phyloP scores from a whole-genome alignment of 2,329 filamentous ascomycete genomes.

The Ascochyta clinopodiicola region DNA sequence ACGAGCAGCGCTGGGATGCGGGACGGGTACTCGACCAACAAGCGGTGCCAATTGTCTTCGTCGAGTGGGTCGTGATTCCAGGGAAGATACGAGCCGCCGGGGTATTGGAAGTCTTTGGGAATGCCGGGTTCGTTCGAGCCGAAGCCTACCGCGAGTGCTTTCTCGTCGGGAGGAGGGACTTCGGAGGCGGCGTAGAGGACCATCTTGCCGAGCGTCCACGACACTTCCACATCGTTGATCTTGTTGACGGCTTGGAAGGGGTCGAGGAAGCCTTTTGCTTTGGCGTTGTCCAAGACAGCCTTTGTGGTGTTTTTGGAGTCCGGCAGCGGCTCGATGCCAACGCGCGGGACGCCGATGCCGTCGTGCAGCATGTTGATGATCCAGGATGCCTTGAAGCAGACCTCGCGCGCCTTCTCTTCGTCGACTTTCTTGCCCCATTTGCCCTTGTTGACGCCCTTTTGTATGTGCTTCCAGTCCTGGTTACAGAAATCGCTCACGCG shows the following conservation, averaged over 20 bases:
- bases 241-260: conserved; percentile 94
- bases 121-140: conserved; percentile 78
- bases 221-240: conserved; percentile 88
- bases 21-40: conserved; percentile 70
- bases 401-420: conserved; percentile 76
- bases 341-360: conserved; percentile 88
- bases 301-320: conserved; percentile 73
- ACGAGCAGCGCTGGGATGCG: conserved; percentile 77
- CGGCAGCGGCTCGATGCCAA: conserved; percentile 73
- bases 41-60: conserved; percentile 60
- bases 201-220: conserved; percentile 97
- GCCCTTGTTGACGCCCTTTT: conserved; percentile 66
- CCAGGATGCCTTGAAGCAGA: conserved; percentile 99
- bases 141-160: conserved; percentile 83
- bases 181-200: conserved; percentile 92
- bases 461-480: conserved; percentile 80
- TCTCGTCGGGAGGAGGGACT: conserved; percentile 68
- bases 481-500: conserved; percentile 85
- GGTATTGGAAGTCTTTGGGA: conserved; percentile 82
- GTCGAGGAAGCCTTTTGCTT: conserved; percentile 77
- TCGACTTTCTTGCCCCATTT: conserved; percentile 80
- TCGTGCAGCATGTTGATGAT: conserved; percentile 95
- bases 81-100: conserved; percentile 62
- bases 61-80: conserved; percentile 54
- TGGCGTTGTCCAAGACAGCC: conserved; percentile 69